phyloP scores from a whole-genome alignment of 305 asterid species.

The Withania somnifera region DNA sequence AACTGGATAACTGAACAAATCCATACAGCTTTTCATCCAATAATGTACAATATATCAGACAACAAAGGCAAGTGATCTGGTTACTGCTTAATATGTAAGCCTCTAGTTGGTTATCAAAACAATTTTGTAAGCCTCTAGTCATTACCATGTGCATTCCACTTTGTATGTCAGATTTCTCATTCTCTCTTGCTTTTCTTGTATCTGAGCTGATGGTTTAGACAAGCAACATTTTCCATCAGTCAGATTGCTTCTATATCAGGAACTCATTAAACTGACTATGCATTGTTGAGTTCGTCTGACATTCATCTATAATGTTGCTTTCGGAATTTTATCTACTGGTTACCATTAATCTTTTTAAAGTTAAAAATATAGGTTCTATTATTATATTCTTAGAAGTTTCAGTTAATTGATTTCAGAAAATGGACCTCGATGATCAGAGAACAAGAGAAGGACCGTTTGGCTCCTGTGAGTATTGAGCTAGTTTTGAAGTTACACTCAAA shows the following conservation, averaged over 20 bases:
- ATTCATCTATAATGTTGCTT: not conserved
- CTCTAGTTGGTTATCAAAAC: too few species aligned
- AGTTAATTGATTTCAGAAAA: conserved; percentile 41
- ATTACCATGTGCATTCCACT: not conserved
- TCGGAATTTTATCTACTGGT: not conserved
- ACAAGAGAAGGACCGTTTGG: conserved; percentile 86
- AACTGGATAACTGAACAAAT: not conserved
- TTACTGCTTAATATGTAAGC: not conserved
- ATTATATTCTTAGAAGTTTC: not conserved
- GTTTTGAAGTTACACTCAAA: not conserved
- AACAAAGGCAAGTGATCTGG: not conserved
- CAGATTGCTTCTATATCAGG: not conserved
- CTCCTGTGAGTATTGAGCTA: conserved; percentile 59
- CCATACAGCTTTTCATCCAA: not conserved
- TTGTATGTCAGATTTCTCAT: not conserved
- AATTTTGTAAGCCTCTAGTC: too few species aligned
- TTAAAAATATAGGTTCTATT: not conserved
- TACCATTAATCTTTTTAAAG: not conserved
- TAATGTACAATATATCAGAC: not conserved
- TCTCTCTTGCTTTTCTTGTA: not conserved
- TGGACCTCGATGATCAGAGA: conserved; percentile 89
- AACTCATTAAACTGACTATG: not conserved
- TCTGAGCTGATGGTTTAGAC: not conserved
- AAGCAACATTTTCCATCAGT: not conserved
- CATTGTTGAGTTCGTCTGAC: not conserved